These are phyloP conservation scores for Erodium trifolium DNA, from an alignment of 441 rosid species.

Conservation along the genomic window DNA sequence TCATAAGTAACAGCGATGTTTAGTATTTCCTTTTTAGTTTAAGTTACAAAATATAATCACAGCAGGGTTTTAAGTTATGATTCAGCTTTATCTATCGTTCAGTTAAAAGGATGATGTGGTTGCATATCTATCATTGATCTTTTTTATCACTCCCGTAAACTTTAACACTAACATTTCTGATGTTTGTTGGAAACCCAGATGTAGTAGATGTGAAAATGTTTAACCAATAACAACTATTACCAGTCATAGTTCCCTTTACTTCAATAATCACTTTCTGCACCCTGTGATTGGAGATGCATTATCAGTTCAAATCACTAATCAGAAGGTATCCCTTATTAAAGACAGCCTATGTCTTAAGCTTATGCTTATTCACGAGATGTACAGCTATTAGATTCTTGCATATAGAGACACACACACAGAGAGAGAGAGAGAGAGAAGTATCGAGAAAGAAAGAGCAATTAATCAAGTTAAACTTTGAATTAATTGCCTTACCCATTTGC, in stretches of 20 bases:
- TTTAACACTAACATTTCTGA: background rate
- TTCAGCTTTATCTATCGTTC: background rate
- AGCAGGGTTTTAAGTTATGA: background rate
- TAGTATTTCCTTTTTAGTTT: background rate
- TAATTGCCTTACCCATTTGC: constrained; percentile 40
- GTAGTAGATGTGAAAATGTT: background rate
- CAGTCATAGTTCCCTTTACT: background rate
- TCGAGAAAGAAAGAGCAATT: background rate
- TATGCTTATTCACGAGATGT: background rate
- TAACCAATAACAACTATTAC: background rate
- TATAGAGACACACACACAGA: too few species aligned
- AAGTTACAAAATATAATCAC: background rate
- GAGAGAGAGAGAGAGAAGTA: background rate
- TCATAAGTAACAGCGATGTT: background rate
- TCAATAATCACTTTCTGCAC: background rate
- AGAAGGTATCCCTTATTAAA: background rate
- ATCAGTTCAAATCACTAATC: background rate
- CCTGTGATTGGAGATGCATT: background rate
- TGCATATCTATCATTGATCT: background rate
- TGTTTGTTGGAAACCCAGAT: background rate
- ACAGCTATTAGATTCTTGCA: background rate
- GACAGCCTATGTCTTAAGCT: background rate
- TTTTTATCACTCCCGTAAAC: background rate
- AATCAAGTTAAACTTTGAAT: background rate
- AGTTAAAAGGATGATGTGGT: background rate